Percentiles rank a stretch among this genome's conserved stretches.
Conservation (phyloP, 345 rosid species). For the Excoecaria cochinchinensis region DNA sequence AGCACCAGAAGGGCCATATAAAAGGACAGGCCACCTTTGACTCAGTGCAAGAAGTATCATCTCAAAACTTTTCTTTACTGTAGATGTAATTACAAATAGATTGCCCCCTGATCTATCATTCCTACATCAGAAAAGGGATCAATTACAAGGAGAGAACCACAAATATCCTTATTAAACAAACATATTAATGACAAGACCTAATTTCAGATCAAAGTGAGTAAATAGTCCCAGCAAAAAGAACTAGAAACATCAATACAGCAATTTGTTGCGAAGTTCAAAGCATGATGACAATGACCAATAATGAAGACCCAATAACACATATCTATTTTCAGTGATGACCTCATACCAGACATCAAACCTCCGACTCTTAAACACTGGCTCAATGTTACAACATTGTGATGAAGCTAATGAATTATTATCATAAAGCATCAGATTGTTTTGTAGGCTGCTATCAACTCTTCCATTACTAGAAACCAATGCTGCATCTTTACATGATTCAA, state of each 20-base stretch:
- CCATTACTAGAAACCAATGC: conserved; percentile 24
- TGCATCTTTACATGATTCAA: conserved; percentile 37
- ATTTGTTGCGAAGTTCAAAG: background rate
- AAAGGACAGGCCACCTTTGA: conserved; percentile 93
- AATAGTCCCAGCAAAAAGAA: background rate
- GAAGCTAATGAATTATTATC: conserved; percentile 32
- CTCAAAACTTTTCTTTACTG: conserved; percentile 65
- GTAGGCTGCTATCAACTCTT: conserved; percentile 30
- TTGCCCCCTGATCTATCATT: conserved; percentile 43
- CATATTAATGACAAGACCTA: background rate
- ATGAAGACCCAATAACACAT: conserved; percentile 11
- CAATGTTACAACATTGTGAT: conserved; percentile 32
- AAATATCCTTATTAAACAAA: background rate
- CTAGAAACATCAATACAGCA: background rate
- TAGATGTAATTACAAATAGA: conserved; percentile 63
- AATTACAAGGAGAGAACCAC: conserved; percentile 11
- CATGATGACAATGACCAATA: background rate
- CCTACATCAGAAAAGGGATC: conserved; percentile 43
- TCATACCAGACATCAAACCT: conserved; percentile 50
- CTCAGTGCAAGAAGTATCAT: conserved; percentile 75
- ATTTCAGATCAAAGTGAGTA: background rate
- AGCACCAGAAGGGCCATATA: conserved; percentile 82
- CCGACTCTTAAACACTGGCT: conserved; percentile 46
- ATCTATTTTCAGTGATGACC: background rate
- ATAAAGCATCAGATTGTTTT: conserved; percentile 35